These are phyloP conservation scores for Inga laurina DNA, from an alignment of 306 rosid genomes.

Conservation along the genomic window DNA sequence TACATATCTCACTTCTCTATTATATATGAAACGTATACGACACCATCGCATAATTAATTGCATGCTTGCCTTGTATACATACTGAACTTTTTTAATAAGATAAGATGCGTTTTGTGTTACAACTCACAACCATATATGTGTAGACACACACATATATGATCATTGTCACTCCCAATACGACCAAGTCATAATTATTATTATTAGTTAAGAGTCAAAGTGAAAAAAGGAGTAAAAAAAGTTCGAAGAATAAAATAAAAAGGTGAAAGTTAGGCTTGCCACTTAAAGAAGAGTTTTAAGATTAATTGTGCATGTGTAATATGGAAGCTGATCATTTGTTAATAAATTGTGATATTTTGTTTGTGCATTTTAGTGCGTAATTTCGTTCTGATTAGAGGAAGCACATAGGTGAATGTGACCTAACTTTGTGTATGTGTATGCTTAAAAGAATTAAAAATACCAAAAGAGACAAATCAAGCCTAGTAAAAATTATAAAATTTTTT, in stretches of 20 bases:
- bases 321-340: neutral
- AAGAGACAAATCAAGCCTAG: neutral
- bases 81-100: neutral
- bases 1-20: neutral
- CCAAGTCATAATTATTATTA: neutral
- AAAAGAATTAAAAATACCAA: neutral
- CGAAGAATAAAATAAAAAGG: neutral
- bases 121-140: neutral
- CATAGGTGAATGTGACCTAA: neutral
- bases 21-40: constrained; percentile 30
- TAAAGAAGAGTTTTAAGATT: neutral
- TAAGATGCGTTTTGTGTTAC: neutral
- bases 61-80: neutral
- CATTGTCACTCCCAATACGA: neutral
- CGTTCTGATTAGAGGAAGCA: neutral
- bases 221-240: neutral
- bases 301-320: neutral
- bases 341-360: neutral
- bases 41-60: neutral
- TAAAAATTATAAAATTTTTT: neutral
- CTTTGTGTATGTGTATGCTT: neutral
- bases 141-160: neutral
- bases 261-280: neutral
- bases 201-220: neutral
- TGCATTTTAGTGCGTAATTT: neutral